Percentiles rank a stretch among this genome's conserved stretches.
These are phyloP conservation scores for Colletotrichum cuscutae DNA, from an alignment of 2,329 filamentous ascomycete genomes.

Conservation along the genomic window DNA sequence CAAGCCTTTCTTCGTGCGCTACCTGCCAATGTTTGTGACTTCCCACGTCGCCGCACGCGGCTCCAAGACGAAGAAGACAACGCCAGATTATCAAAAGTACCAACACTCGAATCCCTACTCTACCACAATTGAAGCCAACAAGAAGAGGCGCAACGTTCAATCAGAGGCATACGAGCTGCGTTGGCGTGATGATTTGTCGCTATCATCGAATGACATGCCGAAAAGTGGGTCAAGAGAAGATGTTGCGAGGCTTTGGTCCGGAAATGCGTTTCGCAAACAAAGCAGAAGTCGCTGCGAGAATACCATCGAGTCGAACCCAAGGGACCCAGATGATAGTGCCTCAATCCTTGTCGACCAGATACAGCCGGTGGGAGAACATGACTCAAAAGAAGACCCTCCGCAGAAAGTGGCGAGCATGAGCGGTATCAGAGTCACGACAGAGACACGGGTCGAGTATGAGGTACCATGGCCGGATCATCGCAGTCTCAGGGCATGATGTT, in stretches of 20 bases:
- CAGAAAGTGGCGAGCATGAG: slow-evolving; percentile 2
- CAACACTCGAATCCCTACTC: slow-evolving; percentile 14
- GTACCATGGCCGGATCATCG: neutral
- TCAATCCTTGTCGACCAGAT: neutral
- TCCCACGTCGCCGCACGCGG: slow-evolving; percentile 11
- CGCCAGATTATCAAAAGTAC: slow-evolving; percentile 7
- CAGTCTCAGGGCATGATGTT: neutral
- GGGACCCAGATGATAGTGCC: neutral
- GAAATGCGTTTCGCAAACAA: slow-evolving; percentile 10
- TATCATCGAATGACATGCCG: slow-evolving; percentile 5
- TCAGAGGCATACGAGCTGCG: slow-evolving; percentile 33
- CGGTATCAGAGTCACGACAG: slow-evolving; percentile 22
- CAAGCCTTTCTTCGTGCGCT: slow-evolving; percentile 37
- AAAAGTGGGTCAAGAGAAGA: slow-evolving; percentile 11
- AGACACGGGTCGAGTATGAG: slow-evolving; percentile 26
- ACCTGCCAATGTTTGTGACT: slow-evolving; percentile 32
- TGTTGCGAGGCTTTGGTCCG: slow-evolving; percentile 30
- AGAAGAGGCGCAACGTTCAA: slow-evolving; percentile 31
- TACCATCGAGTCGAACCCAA: slow-evolving; percentile 1
- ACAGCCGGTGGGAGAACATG: neutral
- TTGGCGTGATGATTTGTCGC: slow-evolving; percentile 18
- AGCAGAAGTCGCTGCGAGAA: neutral
- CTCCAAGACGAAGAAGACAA: neutral
- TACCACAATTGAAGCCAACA: slow-evolving; percentile 27
- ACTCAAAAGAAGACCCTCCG: neutral